Conservation (phyloP, 768 basidiomycete species). For the Naematelia aurantialba region DNA sequence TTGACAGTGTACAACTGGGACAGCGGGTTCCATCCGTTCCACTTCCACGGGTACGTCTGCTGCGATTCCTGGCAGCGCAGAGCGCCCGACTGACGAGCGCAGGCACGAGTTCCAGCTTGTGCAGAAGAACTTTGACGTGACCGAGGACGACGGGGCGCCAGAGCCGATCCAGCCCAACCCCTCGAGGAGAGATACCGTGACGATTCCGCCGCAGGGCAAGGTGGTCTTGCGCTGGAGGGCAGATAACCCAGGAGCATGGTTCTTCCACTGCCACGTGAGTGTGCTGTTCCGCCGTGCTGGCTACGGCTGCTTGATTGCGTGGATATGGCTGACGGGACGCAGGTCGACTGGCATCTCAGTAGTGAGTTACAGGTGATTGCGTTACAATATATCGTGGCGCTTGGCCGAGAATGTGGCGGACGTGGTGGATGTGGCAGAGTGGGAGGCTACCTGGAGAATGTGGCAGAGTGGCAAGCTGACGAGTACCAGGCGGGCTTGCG, state of each 20-base stretch:
- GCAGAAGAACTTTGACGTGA: conserved; percentile 65
- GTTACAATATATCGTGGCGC: too few species aligned
- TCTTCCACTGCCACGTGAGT: conserved; percentile 58
- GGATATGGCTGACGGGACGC: too few species aligned
- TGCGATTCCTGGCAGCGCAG: background rate
- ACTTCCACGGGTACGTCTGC: conserved; percentile 65
- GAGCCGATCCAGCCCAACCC: conserved; percentile 86
- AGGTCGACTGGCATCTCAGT: conserved; percentile 47
- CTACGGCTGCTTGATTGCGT: background rate
- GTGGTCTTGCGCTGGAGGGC: conserved; percentile 74
- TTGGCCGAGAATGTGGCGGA: too few species aligned
- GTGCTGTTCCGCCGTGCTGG: background rate
- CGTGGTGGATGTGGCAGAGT: too few species aligned
- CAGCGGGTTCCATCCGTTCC: conserved; percentile 57
- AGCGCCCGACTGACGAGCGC: background rate
- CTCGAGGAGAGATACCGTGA: conserved; percentile 83
- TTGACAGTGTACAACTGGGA: conserved; percentile 58
- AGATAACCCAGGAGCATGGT: conserved; percentile 86
- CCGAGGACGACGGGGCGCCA: conserved; percentile 62
- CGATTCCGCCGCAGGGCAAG: conserved; percentile 66
- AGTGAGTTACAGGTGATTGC: too few species aligned
- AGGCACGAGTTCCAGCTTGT: conserved; percentile 76
- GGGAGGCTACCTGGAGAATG: too few species aligned
- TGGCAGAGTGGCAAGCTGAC: too few species aligned
- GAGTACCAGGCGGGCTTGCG: conserved; percentile 63